These are phyloP conservation scores for Geranomyces michiganensis DNA, from an alignment of 192 early-diverging fungal species.

Conservation along the genomic window DNA sequence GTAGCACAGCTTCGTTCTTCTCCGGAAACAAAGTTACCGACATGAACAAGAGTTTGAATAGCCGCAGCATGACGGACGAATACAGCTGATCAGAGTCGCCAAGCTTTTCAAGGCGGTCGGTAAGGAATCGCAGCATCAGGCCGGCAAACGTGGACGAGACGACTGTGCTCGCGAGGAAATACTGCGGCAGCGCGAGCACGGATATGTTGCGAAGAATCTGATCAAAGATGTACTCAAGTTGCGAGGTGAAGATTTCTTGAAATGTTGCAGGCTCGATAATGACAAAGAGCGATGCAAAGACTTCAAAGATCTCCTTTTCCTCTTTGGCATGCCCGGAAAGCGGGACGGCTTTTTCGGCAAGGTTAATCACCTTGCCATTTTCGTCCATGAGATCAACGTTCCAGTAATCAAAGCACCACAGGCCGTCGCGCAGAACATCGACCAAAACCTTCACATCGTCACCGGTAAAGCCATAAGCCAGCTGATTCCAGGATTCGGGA, in stretches of 20 bases:
- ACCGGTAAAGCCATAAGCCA: slow-evolving; percentile 69
- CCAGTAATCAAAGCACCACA: slow-evolving; percentile 85
- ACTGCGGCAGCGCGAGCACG: slow-evolving; percentile 83
- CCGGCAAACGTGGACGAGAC: slow-evolving; percentile 79
- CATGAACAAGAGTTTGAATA: slow-evolving; percentile 95
- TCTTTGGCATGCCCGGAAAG: slow-evolving; percentile 59
- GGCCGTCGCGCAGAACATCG: slow-evolving; percentile 71
- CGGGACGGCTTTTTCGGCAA: slow-evolving; percentile 24
- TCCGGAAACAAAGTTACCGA: slow-evolving; percentile 90
- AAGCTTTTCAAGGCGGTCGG: slow-evolving; percentile 75
- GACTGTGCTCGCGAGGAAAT: slow-evolving; percentile 79
- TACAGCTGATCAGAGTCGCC: slow-evolving; percentile 68
- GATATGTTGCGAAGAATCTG: slow-evolving; percentile 76
- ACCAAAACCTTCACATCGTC: slow-evolving; percentile 76
- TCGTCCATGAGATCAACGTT: slow-evolving; percentile 64
- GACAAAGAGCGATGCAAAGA: slow-evolving; percentile 85
- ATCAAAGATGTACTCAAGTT: slow-evolving; percentile 85
- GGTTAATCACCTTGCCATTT: slow-evolving; percentile 20
- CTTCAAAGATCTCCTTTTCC: slow-evolving; percentile 90
- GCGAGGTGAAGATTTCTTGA: slow-evolving; percentile 92
- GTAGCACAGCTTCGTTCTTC: slow-evolving; percentile 86
- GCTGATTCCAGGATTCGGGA: slow-evolving; percentile 27
- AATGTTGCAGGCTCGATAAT: slow-evolving; percentile 84
- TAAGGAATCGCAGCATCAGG: slow-evolving; percentile 73
- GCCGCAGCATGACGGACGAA: slow-evolving; percentile 76